Conservation (phyloP, 176 grass and related monocot genomes). For the Triticum monococcum region DNA sequence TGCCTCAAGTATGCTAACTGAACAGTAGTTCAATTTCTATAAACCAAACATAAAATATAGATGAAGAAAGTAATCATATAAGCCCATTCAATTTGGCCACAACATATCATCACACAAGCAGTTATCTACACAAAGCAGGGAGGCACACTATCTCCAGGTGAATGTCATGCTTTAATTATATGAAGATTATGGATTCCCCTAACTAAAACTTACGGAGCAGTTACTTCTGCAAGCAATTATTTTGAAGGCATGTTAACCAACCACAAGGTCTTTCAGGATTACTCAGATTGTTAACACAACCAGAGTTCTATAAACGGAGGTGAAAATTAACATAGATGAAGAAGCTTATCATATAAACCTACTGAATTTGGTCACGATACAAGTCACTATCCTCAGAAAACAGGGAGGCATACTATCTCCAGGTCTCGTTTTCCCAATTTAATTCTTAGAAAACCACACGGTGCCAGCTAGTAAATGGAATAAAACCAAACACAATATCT, state of each 20-base stretch:
- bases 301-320: neutral
- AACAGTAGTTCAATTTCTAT: neutral
- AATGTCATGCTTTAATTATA: neutral
- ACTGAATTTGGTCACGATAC: neutral
- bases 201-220: neutral
- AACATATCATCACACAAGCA: neutral
- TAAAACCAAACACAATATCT: conserved; percentile 2
- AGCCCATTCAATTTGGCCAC: neutral
- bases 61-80: neutral
- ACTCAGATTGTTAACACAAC: neutral
- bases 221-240: neutral
- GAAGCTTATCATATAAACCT: neutral
- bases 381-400: neutral
- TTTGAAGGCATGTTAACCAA: neutral
- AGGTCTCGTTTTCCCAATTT: neutral
- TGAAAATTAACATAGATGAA: neutral
- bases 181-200: neutral
- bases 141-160: neutral
- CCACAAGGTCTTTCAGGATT: neutral
- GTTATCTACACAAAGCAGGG: neutral
- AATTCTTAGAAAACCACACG: neutral
- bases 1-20: neutral
- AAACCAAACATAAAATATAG: neutral
- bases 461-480: neutral
- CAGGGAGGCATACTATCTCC: neutral